A percentile compares a stretch with the other conserved stretches of the same genome.
Evolutionary conservation across 208 protist genomes (phyloP).

Genomic region (Herpetomonas tarakana): DNA sequence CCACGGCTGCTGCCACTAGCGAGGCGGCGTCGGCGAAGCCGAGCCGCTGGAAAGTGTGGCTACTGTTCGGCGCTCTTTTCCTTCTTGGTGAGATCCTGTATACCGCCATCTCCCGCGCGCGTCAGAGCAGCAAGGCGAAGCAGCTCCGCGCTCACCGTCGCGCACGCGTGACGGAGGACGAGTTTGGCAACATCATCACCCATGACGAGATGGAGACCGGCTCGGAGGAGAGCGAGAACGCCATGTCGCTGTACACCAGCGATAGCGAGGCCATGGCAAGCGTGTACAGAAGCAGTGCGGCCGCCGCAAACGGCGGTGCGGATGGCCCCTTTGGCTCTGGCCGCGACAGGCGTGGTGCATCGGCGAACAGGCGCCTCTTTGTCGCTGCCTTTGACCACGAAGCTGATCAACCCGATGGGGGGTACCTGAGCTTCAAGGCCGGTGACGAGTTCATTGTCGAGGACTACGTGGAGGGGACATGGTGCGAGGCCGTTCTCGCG

Average conservation of each 20-base stretch:
- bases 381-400: slow-evolving; percentile 75
- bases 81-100: slow-evolving; percentile 61
- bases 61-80: slow-evolving; percentile 54
- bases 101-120: slow-evolving; percentile 24
- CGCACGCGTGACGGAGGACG: slow-evolving; percentile 15
- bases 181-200: slow-evolving; percentile 41
- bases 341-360: neutral
- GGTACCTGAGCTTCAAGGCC: slow-evolving; percentile 65
- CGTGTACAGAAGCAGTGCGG: neutral
- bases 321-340: neutral
- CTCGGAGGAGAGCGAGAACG: slow-evolving; percentile 32
- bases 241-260: slow-evolving; percentile 52
- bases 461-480: slow-evolving; percentile 60
- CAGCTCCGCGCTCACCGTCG: slow-evolving; percentile 5
- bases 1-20: slow-evolving; percentile 6
- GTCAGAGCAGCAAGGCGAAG: slow-evolving; percentile 8
- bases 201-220: slow-evolving; percentile 36
- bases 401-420: slow-evolving; percentile 21
- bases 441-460: slow-evolving; percentile 83
- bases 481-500: slow-evolving; percentile 58
- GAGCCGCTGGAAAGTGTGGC: slow-evolving; percentile 47
- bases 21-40: slow-evolving; percentile 5
- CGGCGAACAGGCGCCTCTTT: slow-evolving; percentile 33
- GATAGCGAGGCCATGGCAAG: slow-evolving; percentile 16
- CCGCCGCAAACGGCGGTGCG: slow-evolving; percentile 16